phyloP scores from a whole-genome alignment of 2,329 filamentous ascomycete species.

The Rhinocladiella mackenziei region DNA sequence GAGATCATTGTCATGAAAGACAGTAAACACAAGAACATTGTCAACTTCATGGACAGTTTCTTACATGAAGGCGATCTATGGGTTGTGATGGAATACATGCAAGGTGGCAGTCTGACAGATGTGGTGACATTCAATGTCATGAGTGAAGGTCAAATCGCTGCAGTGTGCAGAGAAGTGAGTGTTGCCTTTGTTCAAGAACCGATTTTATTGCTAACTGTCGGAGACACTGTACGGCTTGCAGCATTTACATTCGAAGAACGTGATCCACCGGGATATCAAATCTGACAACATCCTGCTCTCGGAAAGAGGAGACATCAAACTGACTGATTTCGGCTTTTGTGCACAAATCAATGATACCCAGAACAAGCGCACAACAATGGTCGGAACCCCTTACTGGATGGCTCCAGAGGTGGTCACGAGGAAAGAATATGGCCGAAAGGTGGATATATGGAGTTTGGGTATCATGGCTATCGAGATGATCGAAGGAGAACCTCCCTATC shows the following conservation, averaged over 20 bases:
- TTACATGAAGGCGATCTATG: slow-evolving; percentile 85
- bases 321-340: slow-evolving; percentile 98
- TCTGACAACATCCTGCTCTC: slow-evolving; percentile 96
- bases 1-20: slow-evolving; percentile 99
- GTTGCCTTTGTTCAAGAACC: background rate
- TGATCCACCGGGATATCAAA: slow-evolving; percentile 98
- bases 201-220: slow-evolving; percentile 23
- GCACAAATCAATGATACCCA: slow-evolving; percentile 96
- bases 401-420: slow-evolving; percentile 94
- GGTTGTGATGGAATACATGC: slow-evolving; percentile 99
- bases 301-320: slow-evolving; percentile 91
- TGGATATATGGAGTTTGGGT: slow-evolving; percentile 96
- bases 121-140: slow-evolving; percentile 99
- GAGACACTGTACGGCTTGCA: slow-evolving; percentile 82
- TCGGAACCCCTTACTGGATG: slow-evolving; percentile 99
- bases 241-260: slow-evolving; percentile 93
- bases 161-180: slow-evolving; percentile 78
- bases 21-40: slow-evolving; percentile 95
- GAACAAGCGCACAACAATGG: slow-evolving; percentile 98
- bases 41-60: slow-evolving; percentile 98
- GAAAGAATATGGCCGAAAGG: slow-evolving; percentile 96
- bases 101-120: slow-evolving; percentile 93
- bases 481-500: slow-evolving; percentile 92
- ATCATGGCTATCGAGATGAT: slow-evolving; percentile 99
- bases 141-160: slow-evolving; percentile 95